Conservation (phyloP, 306 rosid species). For the Trichosanthes truncata region DNA sequence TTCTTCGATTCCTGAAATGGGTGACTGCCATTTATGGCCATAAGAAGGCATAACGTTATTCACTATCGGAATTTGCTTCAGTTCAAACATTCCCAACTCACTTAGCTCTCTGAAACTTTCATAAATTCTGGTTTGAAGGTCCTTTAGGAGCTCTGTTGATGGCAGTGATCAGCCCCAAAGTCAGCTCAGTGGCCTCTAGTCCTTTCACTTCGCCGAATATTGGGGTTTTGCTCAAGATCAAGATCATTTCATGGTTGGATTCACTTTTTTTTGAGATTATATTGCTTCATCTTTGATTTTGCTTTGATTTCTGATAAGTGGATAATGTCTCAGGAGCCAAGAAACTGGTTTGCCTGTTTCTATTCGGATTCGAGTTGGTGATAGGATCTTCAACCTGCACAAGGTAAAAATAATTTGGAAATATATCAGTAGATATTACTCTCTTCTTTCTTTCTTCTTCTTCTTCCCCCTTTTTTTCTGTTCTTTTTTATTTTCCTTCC, state of each 20-base stretch:
- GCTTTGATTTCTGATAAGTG: neutral
- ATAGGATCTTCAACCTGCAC: conserved; percentile 58
- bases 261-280: neutral
- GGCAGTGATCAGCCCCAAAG: conserved; percentile 46
- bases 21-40: conserved; percentile 20
- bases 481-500: neutral
- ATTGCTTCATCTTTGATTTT: neutral
- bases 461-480: neutral
- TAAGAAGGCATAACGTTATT: neutral
- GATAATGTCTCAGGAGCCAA: conserved; percentile 60
- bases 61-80: conserved; percentile 2
- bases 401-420: conserved; percentile 29
- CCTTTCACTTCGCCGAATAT: conserved; percentile 77
- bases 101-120: conserved; percentile 16
- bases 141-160: conserved; percentile 27
- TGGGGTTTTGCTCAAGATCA: conserved; percentile 73
- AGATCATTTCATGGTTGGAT: conserved; percentile 71
- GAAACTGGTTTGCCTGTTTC: conserved; percentile 82
- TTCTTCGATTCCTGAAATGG: conserved; percentile 18
- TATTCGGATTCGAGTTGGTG: conserved; percentile 40
- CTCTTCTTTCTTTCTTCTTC: neutral
- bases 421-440: neutral
- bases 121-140: neutral
- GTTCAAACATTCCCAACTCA: conserved; percentile 7
- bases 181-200: conserved; percentile 43